A percentile compares a stretch with the other conserved stretches of the same genome.
These are phyloP conservation scores for Colletotrichum trifolii DNA, from an alignment of 2,329 filamentous ascomycete species.

Conservation along the genomic window DNA sequence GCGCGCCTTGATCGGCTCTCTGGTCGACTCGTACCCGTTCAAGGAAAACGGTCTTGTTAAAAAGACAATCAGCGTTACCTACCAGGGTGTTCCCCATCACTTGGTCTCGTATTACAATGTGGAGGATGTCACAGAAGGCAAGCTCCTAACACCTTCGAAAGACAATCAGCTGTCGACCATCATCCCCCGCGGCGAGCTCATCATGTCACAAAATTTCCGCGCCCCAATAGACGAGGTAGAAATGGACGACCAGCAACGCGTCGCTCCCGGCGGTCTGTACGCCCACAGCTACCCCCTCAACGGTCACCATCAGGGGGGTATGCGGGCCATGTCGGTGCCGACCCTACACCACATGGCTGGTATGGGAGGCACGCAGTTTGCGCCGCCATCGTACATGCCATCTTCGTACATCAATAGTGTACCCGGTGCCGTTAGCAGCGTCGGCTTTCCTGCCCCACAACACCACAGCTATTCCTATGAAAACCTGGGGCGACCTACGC, in stretches of 20 bases:
- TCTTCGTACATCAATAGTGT: slow-evolving; percentile 18
- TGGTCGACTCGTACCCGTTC: slow-evolving; percentile 92
- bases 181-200: slow-evolving; percentile 66
- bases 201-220: slow-evolving; percentile 74
- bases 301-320: slow-evolving; percentile 40
- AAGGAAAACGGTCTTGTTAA: slow-evolving; percentile 86
- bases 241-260: slow-evolving; percentile 36
- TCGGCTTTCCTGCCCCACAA: slow-evolving; percentile 19
- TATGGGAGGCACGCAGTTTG: slow-evolving; percentile 21
- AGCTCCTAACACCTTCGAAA: slow-evolving; percentile 67
- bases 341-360: slow-evolving; percentile 27
- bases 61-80: slow-evolving; percentile 88
- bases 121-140: slow-evolving; percentile 77
- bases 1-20: slow-evolving; percentile 59
- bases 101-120: slow-evolving; percentile 90
- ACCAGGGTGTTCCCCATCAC: slow-evolving; percentile 81
- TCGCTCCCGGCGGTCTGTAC: slow-evolving; percentile 20
- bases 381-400: slow-evolving; percentile 21
- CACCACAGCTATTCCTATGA: slow-evolving; percentile 28
- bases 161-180: slow-evolving; percentile 58
- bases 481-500: slow-evolving; percentile 7
- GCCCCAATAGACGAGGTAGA: slow-evolving; percentile 72
- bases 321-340: slow-evolving; percentile 38
- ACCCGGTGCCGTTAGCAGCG: slow-evolving; percentile 15
- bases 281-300: slow-evolving; percentile 24